Conservation (phyloP, 2,329 filamentous ascomycete species). For the Immersiporthe knoxdaviesiana region DNA sequence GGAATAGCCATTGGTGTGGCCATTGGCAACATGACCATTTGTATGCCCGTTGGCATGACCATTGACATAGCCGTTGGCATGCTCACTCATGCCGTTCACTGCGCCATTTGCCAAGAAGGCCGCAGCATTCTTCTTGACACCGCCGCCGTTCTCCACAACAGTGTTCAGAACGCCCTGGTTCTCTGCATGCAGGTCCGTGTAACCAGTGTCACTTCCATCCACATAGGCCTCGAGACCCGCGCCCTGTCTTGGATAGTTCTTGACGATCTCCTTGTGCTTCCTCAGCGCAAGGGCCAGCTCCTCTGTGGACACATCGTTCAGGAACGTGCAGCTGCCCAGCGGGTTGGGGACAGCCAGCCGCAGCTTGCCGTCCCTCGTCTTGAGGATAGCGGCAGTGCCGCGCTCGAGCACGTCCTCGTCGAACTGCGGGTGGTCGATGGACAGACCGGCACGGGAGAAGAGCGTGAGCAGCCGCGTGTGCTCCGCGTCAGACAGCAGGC, state of each 20-base stretch:
- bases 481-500: constrained; percentile 62
- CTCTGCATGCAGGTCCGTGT: constrained; percentile 42
- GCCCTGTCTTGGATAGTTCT: constrained; percentile 64
- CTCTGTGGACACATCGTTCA: constrained; percentile 66
- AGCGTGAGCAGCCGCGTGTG: constrained; percentile 66
- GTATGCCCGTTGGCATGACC: neutral
- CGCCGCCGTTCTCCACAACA: constrained; percentile 41
- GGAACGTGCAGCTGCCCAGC: constrained; percentile 67
- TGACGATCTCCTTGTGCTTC: constrained; percentile 66
- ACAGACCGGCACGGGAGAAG: constrained; percentile 71
- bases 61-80: neutral
- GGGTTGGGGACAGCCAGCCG: constrained; percentile 71
- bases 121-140: constrained; percentile 44
- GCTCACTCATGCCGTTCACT: constrained; percentile 33
- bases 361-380: constrained; percentile 70
- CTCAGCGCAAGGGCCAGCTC: constrained; percentile 65
- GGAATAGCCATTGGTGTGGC: constrained; percentile 6
- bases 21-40: constrained; percentile 1
- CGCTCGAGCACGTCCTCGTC: constrained; percentile 67
- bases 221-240: constrained; percentile 71
- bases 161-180: constrained; percentile 49
- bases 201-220: constrained; percentile 69
- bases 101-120: constrained; percentile 41
- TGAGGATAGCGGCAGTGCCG: constrained; percentile 69
- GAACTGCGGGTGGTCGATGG: constrained; percentile 72